Base-by-base conservation (phyloP, 2,329 filamentous ascomycete genomes). In the Sporothrix dimorphospora region DNA sequence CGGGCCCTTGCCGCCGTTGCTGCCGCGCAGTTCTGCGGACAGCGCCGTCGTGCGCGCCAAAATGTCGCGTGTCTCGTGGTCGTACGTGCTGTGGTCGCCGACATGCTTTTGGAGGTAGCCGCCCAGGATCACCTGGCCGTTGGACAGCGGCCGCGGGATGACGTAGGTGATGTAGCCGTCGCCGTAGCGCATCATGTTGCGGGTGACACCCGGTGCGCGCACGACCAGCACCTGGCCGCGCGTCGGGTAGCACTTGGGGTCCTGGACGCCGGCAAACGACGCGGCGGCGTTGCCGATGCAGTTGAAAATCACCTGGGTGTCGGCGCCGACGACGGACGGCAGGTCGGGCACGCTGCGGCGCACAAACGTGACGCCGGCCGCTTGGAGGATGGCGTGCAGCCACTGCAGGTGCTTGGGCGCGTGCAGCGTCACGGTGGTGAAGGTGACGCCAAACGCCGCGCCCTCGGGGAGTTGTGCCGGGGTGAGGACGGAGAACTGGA, bases 161-260 rank as follows among this genome's bases (percentile, higher is more conserved):
- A 83, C 76, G 71, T 83, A 83, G 0, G 82, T 83, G 72, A 82
- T 80, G 57, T 82, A 81, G 70, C 81, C 79, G 30, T 77, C 78
- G 0, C 81, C 81, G 66, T 83, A 80, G 14, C 79, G 77, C 82
- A 83, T 83, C 66, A 81, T 75, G 55, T 82, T 83, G 1, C 76
- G 77, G 1, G 72, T 75, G 0, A 82, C 78, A 0, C 75, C 45
- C 0, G 82, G 80, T 0, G 81, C 82, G 27, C 76, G 77, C 0
- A 76, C 77, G 5, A 83, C 76, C 1, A 83, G 75, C 2, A 83
- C 79, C 69, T 83, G 82, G 0, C 82, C 82, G 2, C 82, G 73
- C 0, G 82, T 83, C 0, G 82, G 82, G 63, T 79, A 84, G 70
- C 81, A 82, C 47, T 80, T 80, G 8, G 75, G 14, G 69, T 83